phyloP scores from a whole-genome alignment of 164 flowering plant species.

The Buxus sempervirens region DNA sequence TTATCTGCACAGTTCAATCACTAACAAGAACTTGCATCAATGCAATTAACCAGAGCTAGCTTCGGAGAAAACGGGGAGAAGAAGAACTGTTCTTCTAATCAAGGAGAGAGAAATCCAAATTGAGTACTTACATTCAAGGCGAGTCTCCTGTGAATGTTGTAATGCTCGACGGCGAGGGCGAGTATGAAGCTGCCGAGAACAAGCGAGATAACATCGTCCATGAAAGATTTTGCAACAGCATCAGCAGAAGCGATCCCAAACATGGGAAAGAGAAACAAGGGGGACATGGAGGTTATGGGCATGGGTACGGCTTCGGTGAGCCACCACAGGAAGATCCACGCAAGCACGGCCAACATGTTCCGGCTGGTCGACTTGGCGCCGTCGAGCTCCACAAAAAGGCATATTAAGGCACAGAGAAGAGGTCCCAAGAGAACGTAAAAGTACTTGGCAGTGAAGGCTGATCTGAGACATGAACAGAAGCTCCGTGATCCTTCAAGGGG shows the following conservation, averaged over 20 bases:
- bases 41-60: too few relatives aligned
- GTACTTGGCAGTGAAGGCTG: slow-evolving; percentile 43
- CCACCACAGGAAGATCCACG: slow-evolving; percentile 94
- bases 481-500: slow-evolving; percentile 17
- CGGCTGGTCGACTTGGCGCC: slow-evolving; percentile 29
- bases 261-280: slow-evolving; percentile 85
- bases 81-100: too few relatives aligned
- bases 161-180: slow-evolving; percentile 96
- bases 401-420: slow-evolving; percentile 40
- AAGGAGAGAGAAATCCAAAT: too few relatives aligned
- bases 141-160: slow-evolving; percentile 68
- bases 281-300: slow-evolving; percentile 91
- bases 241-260: slow-evolving; percentile 78
- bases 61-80: too few relatives aligned
- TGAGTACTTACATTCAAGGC: slow-evolving; percentile 70
- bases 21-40: too few relatives aligned
- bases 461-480: slow-evolving; percentile 23
- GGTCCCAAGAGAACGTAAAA: slow-evolving; percentile 64
- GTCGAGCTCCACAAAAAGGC: slow-evolving; percentile 40
- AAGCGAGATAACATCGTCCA: slow-evolving; percentile 83
- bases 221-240: slow-evolving; percentile 66
- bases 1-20: slow-evolving; percentile 44
- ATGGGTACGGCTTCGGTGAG: slow-evolving; percentile 89
- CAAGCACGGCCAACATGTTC: slow-evolving; percentile 68
- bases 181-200: slow-evolving; percentile 88